Conservation (phyloP, 345 rosid genomes). For the Boechera retrofracta region DNA sequence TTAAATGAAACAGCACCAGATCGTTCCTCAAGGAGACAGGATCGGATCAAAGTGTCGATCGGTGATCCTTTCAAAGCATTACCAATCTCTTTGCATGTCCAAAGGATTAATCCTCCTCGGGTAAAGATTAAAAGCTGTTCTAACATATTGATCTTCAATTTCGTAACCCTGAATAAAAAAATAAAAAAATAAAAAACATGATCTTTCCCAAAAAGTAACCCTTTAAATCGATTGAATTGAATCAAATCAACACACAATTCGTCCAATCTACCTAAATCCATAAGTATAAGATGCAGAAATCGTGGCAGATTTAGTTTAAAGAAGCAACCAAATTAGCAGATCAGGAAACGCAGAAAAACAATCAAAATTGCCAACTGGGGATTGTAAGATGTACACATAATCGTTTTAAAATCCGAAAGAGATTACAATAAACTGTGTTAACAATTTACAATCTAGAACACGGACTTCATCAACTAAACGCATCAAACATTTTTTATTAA, state of each 20-base stretch:
- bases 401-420: not conserved
- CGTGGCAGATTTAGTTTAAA: not conserved
- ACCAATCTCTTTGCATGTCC: constrained; percentile 97
- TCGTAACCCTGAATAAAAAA: constrained; percentile 37
- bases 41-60: constrained; percentile 82
- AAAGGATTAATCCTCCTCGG: constrained; percentile 95
- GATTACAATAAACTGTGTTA: no score
- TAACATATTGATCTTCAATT: constrained; percentile 61
- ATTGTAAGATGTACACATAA: not conserved
- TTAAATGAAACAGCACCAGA: constrained; percentile 79
- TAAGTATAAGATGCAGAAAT: not conserved
- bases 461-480: no score
- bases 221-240: not conserved
- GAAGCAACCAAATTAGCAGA: constrained; percentile 13
- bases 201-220: not conserved
- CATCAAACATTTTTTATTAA: no score
- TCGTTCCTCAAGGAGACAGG: constrained; percentile 96
- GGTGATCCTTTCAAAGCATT: constrained; percentile 95
- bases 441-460: no score
- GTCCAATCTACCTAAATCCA: not conserved
- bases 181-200: not conserved
- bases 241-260: constrained; percentile 3
- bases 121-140: constrained; percentile 95
- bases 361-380: not conserved
- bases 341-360: not conserved